Percentiles rank a stretch among this genome's conserved stretches.
Conservation (phyloP, 441 rosid species). For the Daphne laureola region DNA sequence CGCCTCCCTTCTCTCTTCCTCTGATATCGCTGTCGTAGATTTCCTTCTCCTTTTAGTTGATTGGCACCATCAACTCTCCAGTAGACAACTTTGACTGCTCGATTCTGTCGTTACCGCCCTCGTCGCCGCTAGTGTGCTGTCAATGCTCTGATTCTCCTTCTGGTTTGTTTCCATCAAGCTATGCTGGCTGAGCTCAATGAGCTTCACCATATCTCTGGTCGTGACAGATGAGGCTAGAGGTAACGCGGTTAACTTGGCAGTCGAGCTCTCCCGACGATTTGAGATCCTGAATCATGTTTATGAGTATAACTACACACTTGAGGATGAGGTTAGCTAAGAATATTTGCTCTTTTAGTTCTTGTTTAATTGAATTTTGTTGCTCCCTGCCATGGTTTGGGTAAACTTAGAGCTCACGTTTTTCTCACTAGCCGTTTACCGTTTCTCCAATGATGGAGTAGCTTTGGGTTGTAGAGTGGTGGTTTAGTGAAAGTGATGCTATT, state of each 20-base stretch:
- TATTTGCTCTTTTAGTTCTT: neutral
- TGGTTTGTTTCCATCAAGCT: slow-evolving; percentile 63
- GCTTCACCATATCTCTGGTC: slow-evolving; percentile 29
- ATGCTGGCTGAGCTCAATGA: slow-evolving; percentile 47
- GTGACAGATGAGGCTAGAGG: slow-evolving; percentile 23
- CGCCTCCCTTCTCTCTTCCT: slow-evolving; percentile 16
- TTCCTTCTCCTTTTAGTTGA: slow-evolving; percentile 12
- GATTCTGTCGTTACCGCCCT: slow-evolving; percentile 9
- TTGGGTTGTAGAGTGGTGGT: too few species aligned
- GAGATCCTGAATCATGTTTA: slow-evolving; percentile 60
- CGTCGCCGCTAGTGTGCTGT: slow-evolving; percentile 16
- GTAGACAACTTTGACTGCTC: slow-evolving; percentile 11
- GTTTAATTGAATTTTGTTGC: neutral
- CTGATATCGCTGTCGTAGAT: slow-evolving; percentile 38
- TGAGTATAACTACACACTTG: slow-evolving; percentile 58
- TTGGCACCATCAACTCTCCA: slow-evolving; percentile 35
- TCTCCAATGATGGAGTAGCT: too few species aligned
- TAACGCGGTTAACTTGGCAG: slow-evolving; percentile 16
- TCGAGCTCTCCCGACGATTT: slow-evolving; percentile 40
- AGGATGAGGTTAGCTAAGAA: slow-evolving; percentile 61
- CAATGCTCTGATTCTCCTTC: slow-evolving; percentile 58
- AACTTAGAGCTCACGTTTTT: too few species aligned
- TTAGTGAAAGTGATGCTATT: too few species aligned
- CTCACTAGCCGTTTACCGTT: too few species aligned
- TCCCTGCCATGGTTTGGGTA: too few species aligned